Evolutionary conservation across 2,329 filamentous ascomycete species (phyloP).

Genomic region (Talaromyces funiculosus): DNA sequence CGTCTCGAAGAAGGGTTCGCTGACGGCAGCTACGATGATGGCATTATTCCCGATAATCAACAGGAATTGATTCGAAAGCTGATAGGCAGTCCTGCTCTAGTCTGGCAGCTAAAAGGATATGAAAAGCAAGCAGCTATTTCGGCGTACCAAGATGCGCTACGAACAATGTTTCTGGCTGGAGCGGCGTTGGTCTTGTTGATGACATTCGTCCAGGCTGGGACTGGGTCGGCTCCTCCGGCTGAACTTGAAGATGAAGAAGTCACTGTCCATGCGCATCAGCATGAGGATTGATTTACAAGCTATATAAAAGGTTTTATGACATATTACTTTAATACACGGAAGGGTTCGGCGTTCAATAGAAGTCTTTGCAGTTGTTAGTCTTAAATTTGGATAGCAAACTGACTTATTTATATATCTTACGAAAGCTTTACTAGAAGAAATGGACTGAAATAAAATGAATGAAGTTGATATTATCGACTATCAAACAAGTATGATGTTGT

Average conservation of each 20-base stretch:
- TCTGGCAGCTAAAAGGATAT: slow-evolving; percentile 43
- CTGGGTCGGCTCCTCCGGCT: slow-evolving; percentile 48
- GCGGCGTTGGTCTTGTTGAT: slow-evolving; percentile 46
- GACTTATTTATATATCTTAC: too few relatives aligned
- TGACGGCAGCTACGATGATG: not conserved
- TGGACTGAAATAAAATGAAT: not conserved
- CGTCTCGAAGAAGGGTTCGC: slow-evolving; percentile 55
- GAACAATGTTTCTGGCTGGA: slow-evolving; percentile 49
- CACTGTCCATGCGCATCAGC: not conserved
- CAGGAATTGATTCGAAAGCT: slow-evolving; percentile 49
- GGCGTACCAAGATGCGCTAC: slow-evolving; percentile 52
- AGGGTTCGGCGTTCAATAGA: not conserved
- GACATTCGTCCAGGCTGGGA: slow-evolving; percentile 51
- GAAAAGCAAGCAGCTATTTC: slow-evolving; percentile 48
- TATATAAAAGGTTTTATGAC: not conserved
- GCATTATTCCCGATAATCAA: slow-evolving; percentile 23
- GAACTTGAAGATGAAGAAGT: not conserved
- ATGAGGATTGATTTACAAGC: not conserved
- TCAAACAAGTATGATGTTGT: not conserved
- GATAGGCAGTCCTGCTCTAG: slow-evolving; percentile 55
- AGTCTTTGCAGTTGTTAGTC: not conserved
- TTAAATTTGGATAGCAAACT: too few relatives aligned
- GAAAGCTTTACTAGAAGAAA: not conserved
- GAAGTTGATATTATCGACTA: slow-evolving; percentile 3
- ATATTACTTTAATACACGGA: not conserved